These are phyloP conservation scores for Eremothecium gossypii DNA, from an alignment of 1,139 yeast species.

Conservation along the genomic window DNA sequence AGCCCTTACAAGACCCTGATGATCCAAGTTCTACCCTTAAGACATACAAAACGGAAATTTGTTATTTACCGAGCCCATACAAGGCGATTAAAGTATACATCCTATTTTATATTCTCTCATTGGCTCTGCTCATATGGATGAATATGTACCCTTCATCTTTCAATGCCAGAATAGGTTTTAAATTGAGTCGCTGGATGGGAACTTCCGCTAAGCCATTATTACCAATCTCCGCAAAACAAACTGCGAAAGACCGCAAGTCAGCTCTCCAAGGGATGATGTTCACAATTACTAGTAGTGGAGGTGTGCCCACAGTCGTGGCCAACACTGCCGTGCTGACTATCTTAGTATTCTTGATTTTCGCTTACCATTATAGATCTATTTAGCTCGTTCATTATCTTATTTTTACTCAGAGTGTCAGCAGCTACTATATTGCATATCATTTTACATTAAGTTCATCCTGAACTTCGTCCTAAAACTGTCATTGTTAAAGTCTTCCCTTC, in stretches of 20 bases:
- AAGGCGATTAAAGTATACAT: conserved; percentile 39
- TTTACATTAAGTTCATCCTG: conserved; percentile 12
- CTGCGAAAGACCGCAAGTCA: neutral
- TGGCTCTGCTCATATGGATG: conserved; percentile 17
- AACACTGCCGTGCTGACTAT: too few species aligned
- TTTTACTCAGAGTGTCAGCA: neutral
- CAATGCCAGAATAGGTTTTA: conserved; percentile 12
- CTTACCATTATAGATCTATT: conserved; percentile 4
- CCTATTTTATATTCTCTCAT: conserved; percentile 17
- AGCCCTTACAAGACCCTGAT: neutral
- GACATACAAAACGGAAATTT: conserved; percentile 30
- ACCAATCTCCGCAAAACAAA: conserved; percentile 9
- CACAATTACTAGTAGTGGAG: too few species aligned
- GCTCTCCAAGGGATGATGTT: too few species aligned
- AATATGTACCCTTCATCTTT: conserved; percentile 16
- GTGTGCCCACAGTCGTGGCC: too few species aligned
- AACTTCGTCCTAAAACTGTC: conserved; percentile 25
- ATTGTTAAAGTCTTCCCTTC: conserved; percentile 56
- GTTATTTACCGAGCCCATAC: conserved; percentile 67
- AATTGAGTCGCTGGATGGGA: neutral
- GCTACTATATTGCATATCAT: neutral
- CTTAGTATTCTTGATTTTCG: conserved; percentile 5
- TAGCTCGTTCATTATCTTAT: neutral
- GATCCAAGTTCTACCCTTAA: neutral
- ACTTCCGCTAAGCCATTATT: neutral